Conservation (phyloP, 129 eudicot genomes). For the Apium graveolens region DNA sequence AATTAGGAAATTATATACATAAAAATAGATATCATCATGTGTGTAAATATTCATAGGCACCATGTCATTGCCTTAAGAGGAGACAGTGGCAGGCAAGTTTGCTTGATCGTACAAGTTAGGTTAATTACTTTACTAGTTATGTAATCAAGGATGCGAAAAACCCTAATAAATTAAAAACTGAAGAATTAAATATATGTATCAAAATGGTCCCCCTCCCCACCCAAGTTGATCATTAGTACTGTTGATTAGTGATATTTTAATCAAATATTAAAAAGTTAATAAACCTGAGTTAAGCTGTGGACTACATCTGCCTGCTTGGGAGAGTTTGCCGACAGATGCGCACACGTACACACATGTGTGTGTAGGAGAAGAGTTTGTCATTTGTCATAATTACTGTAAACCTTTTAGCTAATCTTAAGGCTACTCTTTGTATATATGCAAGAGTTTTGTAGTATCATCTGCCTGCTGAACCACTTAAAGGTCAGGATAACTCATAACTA, state of each 20-base stretch:
- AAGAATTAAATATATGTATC: background rate
- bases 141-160: conserved; percentile 5
- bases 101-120: conserved; percentile 2
- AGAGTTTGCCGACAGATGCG: background rate
- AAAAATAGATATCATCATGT: background rate
- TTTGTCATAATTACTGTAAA: too few species aligned
- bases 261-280: background rate
- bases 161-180: conserved; percentile 4
- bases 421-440: too few species aligned
- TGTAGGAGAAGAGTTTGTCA: background rate
- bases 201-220: conserved; percentile 3
- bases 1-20: background rate
- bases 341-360: background rate
- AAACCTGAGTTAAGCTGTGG: background rate
- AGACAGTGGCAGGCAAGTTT: conserved; percentile 8
- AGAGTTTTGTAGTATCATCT: too few species aligned
- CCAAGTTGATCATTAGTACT: conserved; percentile 3
- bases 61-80: background rate
- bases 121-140: conserved; percentile 2
- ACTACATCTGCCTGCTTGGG: background rate
- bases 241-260: background rate
- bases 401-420: too few species aligned
- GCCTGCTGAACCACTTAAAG: too few species aligned
- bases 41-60: background rate
- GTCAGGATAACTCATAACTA: too few species aligned